Percentiles rank a stretch among this genome's conserved stretches.
Evolutionary conservation across 2,329 filamentous ascomycete species (phyloP).

Genomic region (Trichoderma atroviride): DNA sequence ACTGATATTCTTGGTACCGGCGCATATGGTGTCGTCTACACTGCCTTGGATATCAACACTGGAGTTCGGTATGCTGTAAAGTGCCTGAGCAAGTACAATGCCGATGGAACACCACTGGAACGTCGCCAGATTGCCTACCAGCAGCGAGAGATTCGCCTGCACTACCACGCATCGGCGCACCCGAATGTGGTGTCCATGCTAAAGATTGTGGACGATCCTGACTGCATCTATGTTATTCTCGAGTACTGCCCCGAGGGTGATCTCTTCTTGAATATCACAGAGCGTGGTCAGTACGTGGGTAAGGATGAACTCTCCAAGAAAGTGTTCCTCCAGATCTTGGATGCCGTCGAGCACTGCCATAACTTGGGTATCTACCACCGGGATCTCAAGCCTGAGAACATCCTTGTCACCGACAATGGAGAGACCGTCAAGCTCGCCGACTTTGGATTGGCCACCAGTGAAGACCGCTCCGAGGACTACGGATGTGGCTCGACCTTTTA

Average conservation of each 20-base stretch:
- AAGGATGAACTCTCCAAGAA: conserved; percentile 86
- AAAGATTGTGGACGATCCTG: conserved; percentile 87
- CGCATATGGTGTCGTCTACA: conserved; percentile 95
- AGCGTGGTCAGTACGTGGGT: conserved; percentile 88
- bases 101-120: conserved; percentile 72
- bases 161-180: conserved; percentile 86
- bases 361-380: conserved; percentile 91
- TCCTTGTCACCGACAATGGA: conserved; percentile 86
- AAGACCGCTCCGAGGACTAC: conserved; percentile 85
- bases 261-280: conserved; percentile 95
- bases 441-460: conserved; percentile 90
- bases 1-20: conserved; percentile 86
- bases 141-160: conserved; percentile 87
- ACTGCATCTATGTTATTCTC: conserved; percentile 94
- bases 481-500: conserved; percentile 98
- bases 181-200: conserved; percentile 91
- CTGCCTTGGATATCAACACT: conserved; percentile 80
- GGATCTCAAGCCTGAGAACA: conserved; percentile 97
- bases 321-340: conserved; percentile 91
- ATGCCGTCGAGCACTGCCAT: conserved; percentile 96
- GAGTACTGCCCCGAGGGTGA: conserved; percentile 98
- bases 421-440: conserved; percentile 94
- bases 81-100: conserved; percentile 88
- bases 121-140: conserved; percentile 86
- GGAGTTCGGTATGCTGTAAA: conserved; percentile 90